Conservation (phyloP, 495 filamentous ascomycete species). For the Oidiodendron maius region DNA sequence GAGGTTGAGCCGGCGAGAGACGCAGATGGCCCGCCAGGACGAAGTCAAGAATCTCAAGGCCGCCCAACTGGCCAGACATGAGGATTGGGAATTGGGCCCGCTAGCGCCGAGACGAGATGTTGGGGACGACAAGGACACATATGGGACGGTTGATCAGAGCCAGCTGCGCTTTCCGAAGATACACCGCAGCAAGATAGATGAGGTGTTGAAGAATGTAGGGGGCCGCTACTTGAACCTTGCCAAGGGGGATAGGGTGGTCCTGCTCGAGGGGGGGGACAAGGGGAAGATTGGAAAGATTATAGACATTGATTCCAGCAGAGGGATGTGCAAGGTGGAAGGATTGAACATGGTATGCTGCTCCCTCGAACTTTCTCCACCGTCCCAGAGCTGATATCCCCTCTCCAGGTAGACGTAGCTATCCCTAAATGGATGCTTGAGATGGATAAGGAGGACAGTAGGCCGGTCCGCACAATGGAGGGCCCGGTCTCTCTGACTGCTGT, state of each 20-base stretch:
- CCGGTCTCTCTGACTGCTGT: slow-evolving; percentile 62
- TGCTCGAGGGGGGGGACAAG: slow-evolving; percentile 69
- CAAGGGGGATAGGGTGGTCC: slow-evolving; percentile 68
- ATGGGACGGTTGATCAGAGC: slow-evolving; percentile 14
- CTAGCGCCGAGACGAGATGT: slow-evolving; percentile 69
- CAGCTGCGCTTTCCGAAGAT: slow-evolving; percentile 3
- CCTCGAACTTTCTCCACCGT: not conserved
- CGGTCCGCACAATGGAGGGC: slow-evolving; percentile 38
- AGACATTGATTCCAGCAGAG: slow-evolving; percentile 47
- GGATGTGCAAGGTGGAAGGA: slow-evolving; percentile 55
- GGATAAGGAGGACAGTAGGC: slow-evolving; percentile 31
- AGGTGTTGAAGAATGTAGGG: slow-evolving; percentile 27
- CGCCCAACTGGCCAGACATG: slow-evolving; percentile 36
- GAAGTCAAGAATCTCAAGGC: slow-evolving; percentile 14
- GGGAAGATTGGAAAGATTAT: slow-evolving; percentile 71
- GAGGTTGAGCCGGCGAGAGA: slow-evolving; percentile 29
- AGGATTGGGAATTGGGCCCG: slow-evolving; percentile 73
- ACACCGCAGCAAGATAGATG: slow-evolving; percentile 30
- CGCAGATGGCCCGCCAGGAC: slow-evolving; percentile 29
- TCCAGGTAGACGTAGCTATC: slow-evolving; percentile 50
- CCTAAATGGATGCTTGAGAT: slow-evolving; percentile 44
- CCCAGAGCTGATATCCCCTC: not conserved
- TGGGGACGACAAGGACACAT: slow-evolving; percentile 28
- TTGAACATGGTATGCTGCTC: slow-evolving; percentile 58
- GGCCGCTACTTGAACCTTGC: slow-evolving; percentile 58